Evolutionary conservation across 106 monocot genomes (phyloP).

Genomic region (Platanthera zijinensis): DNA sequence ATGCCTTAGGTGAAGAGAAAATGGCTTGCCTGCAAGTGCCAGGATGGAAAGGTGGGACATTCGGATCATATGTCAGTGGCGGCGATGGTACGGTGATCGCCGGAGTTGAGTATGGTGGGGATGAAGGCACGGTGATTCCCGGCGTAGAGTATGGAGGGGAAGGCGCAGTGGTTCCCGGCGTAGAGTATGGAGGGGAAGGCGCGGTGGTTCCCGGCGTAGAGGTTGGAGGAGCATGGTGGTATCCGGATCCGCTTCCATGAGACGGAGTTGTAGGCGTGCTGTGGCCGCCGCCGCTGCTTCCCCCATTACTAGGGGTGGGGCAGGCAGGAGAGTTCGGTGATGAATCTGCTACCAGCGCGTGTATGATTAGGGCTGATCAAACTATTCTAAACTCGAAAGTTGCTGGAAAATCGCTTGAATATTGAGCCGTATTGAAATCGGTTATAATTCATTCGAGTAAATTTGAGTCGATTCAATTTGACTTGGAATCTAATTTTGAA

Average conservation of each 20-base stretch:
- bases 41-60: constrained; percentile 9
- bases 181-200: neutral
- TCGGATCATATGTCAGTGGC: constrained; percentile 5
- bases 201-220: neutral
- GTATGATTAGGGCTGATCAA: too few relatives aligned
- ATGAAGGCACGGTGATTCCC: neutral
- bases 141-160: neutral
- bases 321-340: neutral
- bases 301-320: neutral
- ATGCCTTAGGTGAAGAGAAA: neutral
- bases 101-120: neutral
- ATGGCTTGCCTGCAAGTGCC: constrained; percentile 10
- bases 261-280: neutral
- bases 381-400: too few relatives aligned
- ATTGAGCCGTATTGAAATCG: too few relatives aligned
- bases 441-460: too few relatives aligned
- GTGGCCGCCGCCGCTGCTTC: neutral
- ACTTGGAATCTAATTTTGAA: too few relatives aligned
- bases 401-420: too few relatives aligned
- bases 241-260: constrained; percentile 1
- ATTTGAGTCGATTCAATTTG: too few relatives aligned
- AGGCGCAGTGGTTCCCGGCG: neutral
- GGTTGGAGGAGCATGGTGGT: neutral
- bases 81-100: neutral
- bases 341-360: neutral